Conservation (phyloP, 768 basidiomycete species). For the Clathrus columnatus region DNA sequence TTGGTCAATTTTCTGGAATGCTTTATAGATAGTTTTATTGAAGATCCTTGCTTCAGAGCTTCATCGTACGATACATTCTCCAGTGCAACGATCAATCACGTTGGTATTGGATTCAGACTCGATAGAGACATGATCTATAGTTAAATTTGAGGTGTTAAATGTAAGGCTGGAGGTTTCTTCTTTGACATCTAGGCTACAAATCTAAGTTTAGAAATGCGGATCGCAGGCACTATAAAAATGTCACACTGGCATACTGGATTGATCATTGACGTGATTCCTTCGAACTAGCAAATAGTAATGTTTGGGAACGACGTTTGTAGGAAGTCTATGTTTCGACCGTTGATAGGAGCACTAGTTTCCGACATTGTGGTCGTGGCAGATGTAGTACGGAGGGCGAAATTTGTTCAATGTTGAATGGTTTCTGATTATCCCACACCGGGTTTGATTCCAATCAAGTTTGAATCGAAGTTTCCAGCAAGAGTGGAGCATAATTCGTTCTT, state of each 20-base stretch:
- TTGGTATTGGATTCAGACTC: constrained; percentile 45
- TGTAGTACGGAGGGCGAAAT: not conserved
- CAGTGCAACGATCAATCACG: constrained; percentile 34
- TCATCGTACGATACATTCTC: constrained; percentile 44
- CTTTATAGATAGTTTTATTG: constrained; percentile 58
- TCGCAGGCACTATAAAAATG: not conserved
- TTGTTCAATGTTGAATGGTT: too few species aligned
- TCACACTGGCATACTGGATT: too few species aligned
- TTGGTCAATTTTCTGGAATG: constrained; percentile 62
- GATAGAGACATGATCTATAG: constrained; percentile 49
- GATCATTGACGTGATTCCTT: constrained; percentile 71
- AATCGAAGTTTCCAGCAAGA: too few species aligned
- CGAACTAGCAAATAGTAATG: constrained; percentile 78
- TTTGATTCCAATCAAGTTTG: too few species aligned
- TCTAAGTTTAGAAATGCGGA: not conserved
- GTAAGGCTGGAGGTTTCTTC: constrained; percentile 51
- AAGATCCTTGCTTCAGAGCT: constrained; percentile 57
- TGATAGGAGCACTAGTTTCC: not conserved
- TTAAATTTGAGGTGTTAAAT: constrained; percentile 57
- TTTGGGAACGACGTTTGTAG: constrained; percentile 54
- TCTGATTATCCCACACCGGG: too few species aligned
- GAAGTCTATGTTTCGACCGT: constrained; percentile 38
- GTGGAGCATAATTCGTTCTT: too few species aligned
- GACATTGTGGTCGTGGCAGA: not conserved
- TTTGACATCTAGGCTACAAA: constrained; percentile 50